Evolutionary conservation across 2,329 filamentous ascomycete species (phyloP), one percentile per base, ranked within the genome.

Genomic region (Aspergillus sp.): DNA sequence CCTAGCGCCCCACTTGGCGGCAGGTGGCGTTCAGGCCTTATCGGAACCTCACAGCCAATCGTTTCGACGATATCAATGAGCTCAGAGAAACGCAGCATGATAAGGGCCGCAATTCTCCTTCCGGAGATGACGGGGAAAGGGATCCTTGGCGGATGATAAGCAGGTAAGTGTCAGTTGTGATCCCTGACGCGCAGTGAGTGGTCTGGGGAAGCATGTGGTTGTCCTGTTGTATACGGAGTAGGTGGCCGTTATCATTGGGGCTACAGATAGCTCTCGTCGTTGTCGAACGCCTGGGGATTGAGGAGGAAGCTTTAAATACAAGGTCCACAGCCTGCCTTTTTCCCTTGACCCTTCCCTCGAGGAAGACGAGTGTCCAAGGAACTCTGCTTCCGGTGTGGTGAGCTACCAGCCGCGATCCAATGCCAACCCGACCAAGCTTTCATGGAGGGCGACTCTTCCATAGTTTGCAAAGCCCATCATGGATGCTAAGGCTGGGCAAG

Each of bases 1-100:
- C 32, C 53, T 52, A 39, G n/a, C 14, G 36, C 36, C 61, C 58
- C 61, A 59, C 46, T 29, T 54, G 50, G 49, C 36, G 49, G 46
- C 45, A 29, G 61, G 59, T 65, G 63, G 63, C 61, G 63, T 56
- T 29, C 42, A 57, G 57, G 29, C 49, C 63, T 65, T 65, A 65
- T 65, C 63, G 63, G 42, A 49, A 46, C 42, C 54, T 65, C 61
- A 52, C 52, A 59, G 49, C 63, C 63, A 62, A 65, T 65, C 59
- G 60, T 58, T 62, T 32, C 18, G 18, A 36, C 55, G 54, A 46
- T 49, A 57, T 54, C 52, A 49, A 65, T 63, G 58, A 65, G 58
- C 57, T 63, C 45, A 65, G 61, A 63, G 63, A 65, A 65, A 65
- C 46, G 32, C 49, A n/a, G 39, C 16, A 20, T 61, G 58, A 59